Evolutionary conservation across 2,329 filamentous ascomycete species (phyloP).

Genomic region (Aspergillus sp.): DNA sequence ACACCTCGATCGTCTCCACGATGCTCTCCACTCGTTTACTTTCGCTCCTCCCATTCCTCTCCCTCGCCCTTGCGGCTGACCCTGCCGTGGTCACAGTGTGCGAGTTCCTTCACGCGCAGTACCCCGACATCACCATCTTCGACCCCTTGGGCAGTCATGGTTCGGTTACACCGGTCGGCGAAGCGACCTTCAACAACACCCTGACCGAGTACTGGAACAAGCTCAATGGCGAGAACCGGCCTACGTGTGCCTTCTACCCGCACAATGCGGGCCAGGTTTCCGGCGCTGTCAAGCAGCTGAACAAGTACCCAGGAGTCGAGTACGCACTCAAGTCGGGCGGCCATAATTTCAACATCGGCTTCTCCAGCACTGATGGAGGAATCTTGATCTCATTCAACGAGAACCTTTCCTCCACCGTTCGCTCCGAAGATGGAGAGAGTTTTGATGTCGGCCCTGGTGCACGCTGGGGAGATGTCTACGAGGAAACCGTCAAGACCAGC

Average conservation of each 20-base stretch:
- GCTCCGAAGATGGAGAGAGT: conserved; percentile 13
- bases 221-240: conserved; percentile 17
- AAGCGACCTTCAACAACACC: background rate
- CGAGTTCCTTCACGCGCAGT: background rate
- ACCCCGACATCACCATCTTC: conserved; percentile 6
- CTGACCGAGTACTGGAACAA: conserved; percentile 19
- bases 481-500: conserved; percentile 13
- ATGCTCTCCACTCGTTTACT: background rate
- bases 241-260: conserved; percentile 18
- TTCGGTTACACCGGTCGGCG: background rate
- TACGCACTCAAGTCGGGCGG: background rate
- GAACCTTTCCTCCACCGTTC: conserved; percentile 12
- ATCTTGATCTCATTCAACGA: background rate
- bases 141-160: background rate
- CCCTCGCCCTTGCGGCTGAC: background rate
- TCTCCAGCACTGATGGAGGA: background rate
- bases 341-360: background rate
- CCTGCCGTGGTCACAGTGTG: background rate
- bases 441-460: conserved; percentile 21
- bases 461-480: conserved; percentile 21
- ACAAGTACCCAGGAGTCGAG: background rate
- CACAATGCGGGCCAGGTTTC: background rate
- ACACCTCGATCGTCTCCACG: background rate
- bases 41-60: background rate
- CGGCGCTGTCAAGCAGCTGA: background rate